Evolutionary conservation across 768 basidiomycete species (phyloP).

Genomic region (Lactarius tabidus): DNA sequence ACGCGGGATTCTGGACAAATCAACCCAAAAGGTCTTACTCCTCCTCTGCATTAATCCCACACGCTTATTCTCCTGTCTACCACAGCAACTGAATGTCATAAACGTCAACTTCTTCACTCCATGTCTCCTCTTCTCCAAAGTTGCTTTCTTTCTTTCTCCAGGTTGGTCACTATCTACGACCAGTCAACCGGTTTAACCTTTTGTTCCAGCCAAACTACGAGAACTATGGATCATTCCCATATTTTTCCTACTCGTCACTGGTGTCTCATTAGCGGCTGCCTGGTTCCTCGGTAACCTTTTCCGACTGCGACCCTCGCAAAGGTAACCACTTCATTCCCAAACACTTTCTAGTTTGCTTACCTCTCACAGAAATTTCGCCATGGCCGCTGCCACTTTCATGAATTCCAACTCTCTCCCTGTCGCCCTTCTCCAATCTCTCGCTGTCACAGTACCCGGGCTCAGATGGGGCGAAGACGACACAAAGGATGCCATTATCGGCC

Average conservation of each 20-base stretch:
- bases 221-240: conserved; percentile 85
- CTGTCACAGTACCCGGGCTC: conserved; percentile 73
- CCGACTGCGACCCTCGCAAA: conserved; percentile 70
- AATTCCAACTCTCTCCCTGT: conserved; percentile 95
- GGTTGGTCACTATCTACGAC: conserved; percentile 37
- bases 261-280: conserved; percentile 65
- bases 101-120: conserved; percentile 91
- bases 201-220: conserved; percentile 56
- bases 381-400: conserved; percentile 86
- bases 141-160: conserved; percentile 82
- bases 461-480: conserved; percentile 82
- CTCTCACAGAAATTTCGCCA: conserved; percentile 60
- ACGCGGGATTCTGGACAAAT: conserved; percentile 80
- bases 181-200: not conserved
- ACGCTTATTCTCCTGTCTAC: not conserved
- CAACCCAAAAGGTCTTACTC: conserved; percentile 71
- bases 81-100: conserved; percentile 69
- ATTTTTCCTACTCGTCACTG: conserved; percentile 77
- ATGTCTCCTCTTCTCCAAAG: conserved; percentile 87
- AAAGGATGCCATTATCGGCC: conserved; percentile 83
- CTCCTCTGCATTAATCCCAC: not conserved
- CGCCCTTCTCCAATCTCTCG: conserved; percentile 89
- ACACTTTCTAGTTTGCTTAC: not conserved
- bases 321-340: conserved; percentile 41
- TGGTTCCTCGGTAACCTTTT: conserved; percentile 58